These are phyloP conservation scores for Solanum boliviense DNA, from an alignment of 257 asterid genomes.

Conservation along the genomic window DNA sequence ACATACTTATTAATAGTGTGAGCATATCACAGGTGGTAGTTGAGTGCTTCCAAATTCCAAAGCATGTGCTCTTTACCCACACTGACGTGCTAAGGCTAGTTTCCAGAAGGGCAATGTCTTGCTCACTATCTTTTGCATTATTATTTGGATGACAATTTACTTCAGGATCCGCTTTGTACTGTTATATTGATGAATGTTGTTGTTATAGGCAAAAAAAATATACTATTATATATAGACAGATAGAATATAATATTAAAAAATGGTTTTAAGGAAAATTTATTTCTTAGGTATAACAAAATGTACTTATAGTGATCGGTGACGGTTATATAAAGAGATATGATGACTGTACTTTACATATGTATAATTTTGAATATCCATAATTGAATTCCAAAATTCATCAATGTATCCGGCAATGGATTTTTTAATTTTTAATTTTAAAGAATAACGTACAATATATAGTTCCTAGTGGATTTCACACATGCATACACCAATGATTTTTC, in stretches of 20 bases:
- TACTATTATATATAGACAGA: background rate
- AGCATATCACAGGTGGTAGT: conserved; percentile 1
- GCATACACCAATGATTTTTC: background rate
- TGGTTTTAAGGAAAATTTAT: background rate
- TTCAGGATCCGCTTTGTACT: background rate
- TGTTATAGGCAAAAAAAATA: background rate
- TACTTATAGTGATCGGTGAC: background rate
- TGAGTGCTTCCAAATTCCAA: conserved; percentile 5
- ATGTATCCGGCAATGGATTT: background rate
- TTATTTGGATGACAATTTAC: background rate
- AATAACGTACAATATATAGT: background rate
- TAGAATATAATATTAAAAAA: no score
- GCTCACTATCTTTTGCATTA: background rate
- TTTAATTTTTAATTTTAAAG: no score
- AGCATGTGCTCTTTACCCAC: conserved; percentile 1
- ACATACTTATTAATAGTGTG: background rate
- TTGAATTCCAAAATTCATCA: background rate
- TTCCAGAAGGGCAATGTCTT: background rate
- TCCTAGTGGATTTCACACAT: background rate
- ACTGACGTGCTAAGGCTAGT: background rate
- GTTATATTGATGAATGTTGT: background rate
- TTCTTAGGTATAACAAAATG: background rate
- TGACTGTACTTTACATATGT: background rate
- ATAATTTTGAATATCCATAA: no score
- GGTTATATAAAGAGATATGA: background rate